Evolutionary conservation across 73 alveolate genomes (phyloP), one percentile per base, ranked within the genome.

Genomic region (Paramecium caudatum): DNA sequence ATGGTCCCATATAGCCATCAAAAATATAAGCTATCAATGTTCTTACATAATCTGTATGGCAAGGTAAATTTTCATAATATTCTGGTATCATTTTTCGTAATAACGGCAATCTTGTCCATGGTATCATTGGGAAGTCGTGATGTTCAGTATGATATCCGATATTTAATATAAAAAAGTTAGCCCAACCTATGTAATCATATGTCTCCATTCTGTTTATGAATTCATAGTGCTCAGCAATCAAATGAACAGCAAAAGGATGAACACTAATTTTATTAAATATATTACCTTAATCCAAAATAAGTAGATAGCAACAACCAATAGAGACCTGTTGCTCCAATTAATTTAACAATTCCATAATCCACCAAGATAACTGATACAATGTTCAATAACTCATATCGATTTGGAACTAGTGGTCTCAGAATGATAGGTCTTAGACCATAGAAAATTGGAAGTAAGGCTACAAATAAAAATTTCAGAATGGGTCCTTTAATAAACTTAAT

Each of bases 81-180:
- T 94, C 97, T 25, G 97, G 94, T 10, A 94, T 94, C 91, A 91
- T 87, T 17, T 82, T 90, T 68, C 90, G 91, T 8, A 94, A 82
- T 62, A 68, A 82, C 27, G 97, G 97, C 21, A 94, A 91, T 3
- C 91, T 46, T 37, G 91, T 91, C 83, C 93, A 94, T 3, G 95
- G 94, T 15, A 94, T 87, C 82, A 70, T 78, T 2, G 94, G 95
- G 90, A 94, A 94, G 47, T 94, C 97, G 78, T 94, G 97, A 46
- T 94, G 97, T 46, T 94, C 97, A 25, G 90, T 63, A 63, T 94
- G 97, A 63, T 94, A 94, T 10, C 97, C 97, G 30, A 94, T 92
- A 47, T 94, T 94, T 15, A 78, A 90, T 13, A 85, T 32, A 19
- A 94, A 82, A 21, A 70, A 47, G 48, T 94, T 94, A 17, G 91